Evolutionary conservation across 2,329 filamentous ascomycete genomes (phyloP).

Genomic region (Ophiostoma tasmaniense): DNA sequence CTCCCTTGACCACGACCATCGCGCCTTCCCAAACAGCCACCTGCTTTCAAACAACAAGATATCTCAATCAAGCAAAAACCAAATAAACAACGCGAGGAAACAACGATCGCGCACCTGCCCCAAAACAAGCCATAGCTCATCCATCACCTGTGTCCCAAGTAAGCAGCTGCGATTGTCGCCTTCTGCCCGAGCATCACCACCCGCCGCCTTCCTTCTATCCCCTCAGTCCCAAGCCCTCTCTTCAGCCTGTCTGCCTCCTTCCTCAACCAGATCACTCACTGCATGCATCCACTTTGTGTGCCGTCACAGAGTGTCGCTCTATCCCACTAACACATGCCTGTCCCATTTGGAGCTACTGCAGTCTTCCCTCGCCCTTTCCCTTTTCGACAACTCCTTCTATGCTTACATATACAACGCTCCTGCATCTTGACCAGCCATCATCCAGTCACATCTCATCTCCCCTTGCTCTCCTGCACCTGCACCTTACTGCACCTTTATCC

Average conservation of each 20-base stretch:
- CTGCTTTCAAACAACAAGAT: background rate
- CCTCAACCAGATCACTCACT: conserved; percentile 10
- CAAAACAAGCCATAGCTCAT: background rate
- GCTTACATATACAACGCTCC: conserved; percentile 7
- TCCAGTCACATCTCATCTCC: conserved; percentile 15
- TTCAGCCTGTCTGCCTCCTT: background rate
- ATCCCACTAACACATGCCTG: background rate
- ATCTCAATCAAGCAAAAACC: background rate
- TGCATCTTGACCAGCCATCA: conserved; percentile 12
- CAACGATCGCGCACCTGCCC: background rate
- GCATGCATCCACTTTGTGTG: conserved; percentile 9
- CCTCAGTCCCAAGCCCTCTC: background rate
- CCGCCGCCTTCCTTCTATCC: background rate
- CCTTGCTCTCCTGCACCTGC: conserved; percentile 10
- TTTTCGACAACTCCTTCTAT: background rate
- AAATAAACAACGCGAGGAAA: background rate
- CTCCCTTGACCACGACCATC: background rate
- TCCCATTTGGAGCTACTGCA: conserved; percentile 18
- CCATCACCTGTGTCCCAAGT: background rate
- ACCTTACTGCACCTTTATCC: background rate
- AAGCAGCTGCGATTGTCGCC: background rate
- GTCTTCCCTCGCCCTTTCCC: conserved; percentile 8
- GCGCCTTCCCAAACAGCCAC: background rate
- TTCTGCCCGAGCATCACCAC: background rate
- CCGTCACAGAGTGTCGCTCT: conserved; percentile 13